phyloP scores from a whole-genome alignment of 169 alveolate species.

The Toxoplasma gondii region DNA sequence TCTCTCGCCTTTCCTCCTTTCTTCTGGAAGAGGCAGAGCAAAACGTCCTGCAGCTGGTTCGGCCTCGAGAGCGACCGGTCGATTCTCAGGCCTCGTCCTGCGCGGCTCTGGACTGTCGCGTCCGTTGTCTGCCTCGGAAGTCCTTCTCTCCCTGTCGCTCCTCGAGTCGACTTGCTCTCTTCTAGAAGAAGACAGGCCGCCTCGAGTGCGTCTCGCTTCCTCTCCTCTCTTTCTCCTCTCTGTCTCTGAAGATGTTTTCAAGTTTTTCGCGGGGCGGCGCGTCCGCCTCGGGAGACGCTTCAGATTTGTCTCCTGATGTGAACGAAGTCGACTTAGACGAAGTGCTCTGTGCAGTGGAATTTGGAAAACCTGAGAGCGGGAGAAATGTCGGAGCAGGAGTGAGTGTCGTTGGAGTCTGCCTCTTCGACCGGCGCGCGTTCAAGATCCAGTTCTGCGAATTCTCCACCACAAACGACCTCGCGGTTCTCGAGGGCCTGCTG shows the following conservation, averaged over 20 bases:
- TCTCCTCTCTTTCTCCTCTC: not conserved
- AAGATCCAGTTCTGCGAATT: conserved; percentile 19
- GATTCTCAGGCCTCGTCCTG: not conserved
- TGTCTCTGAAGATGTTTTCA: not conserved
- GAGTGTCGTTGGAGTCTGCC: conserved; percentile 3
- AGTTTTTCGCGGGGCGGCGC: not conserved
- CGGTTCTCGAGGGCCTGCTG: conserved; percentile 16
- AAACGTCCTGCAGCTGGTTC: too few relatives aligned
- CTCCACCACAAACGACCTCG: conserved; percentile 18
- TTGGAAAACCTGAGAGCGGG: not conserved
- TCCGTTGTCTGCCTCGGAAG: too few relatives aligned
- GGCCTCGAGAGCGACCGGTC: too few relatives aligned
- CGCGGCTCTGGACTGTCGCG: too few relatives aligned
- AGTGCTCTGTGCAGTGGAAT: conserved; percentile 24
- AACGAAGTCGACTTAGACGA: not conserved
- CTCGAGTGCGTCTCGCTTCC: not conserved
- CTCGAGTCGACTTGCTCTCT: not conserved
- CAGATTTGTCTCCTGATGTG: not conserved
- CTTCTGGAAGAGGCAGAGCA: too few relatives aligned
- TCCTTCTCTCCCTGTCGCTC: not conserved
- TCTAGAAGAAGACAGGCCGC: not conserved
- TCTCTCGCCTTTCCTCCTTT: too few relatives aligned
- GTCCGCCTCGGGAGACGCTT: not conserved
- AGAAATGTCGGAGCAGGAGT: not conserved
- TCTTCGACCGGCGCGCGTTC: conserved; percentile 14